Base-by-base conservation (phyloP, 2,329 filamentous ascomycete species). In the Ascochyta fabae region DNA sequence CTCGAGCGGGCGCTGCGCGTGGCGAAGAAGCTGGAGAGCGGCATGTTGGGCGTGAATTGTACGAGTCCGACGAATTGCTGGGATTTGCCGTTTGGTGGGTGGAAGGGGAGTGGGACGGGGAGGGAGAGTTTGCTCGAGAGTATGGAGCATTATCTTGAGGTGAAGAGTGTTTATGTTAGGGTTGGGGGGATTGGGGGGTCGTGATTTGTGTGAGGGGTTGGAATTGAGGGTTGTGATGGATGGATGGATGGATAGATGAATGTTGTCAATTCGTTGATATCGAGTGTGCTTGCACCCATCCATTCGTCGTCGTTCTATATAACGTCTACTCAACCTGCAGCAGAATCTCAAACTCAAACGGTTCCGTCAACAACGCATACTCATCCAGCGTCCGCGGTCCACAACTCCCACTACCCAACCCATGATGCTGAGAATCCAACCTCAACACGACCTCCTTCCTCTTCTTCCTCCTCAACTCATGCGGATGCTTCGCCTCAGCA, bases 351-450 rank as follows among this genome's bases (percentile, higher is more conserved):
- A 73, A 79, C 53, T 77, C 71, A 64, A 79, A 79, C 1, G 66
- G 58, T 58, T 65, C 62, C 6, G 70, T 73, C 42, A 75, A 55
- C 33, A 79, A 56, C 16, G 69, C 69, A 69, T 80, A 78, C 63
- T 78, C 50, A 12, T 75, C 72, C 44, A 78, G 51, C 10, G 77
- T 78, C 52, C 80, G 80, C 0, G 85, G 85, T 23, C 86, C 86
- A 71, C 86, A 88, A 45, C 82, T 85, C 6, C 81, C 86, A 9
- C 83, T 87, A 0, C 86, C 86, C 29, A 88, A 62, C 0, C 86
- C 86, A 67, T 88, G 85, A 71, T 88, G 85, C 59, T 76, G 78
- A 77, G 81, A 85, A 72, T 89, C 86, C 53, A 89, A 64, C 50
- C 84, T 76, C 2, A 88, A 75, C 27, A 87, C 70, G 34, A 83